Base-by-base conservation (phyloP, 306 rosid species). In the Geum urbanum region DNA sequence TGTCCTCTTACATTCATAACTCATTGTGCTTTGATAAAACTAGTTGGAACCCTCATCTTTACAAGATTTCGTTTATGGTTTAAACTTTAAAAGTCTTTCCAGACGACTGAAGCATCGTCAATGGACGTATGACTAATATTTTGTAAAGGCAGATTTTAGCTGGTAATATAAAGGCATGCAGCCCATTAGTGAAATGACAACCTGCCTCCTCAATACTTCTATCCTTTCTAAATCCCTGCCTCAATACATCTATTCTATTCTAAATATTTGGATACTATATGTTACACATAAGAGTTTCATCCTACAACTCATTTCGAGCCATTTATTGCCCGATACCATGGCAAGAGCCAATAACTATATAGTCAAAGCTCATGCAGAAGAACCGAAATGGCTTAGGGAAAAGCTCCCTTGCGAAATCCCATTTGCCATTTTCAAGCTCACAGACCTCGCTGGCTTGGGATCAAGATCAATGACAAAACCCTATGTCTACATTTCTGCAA, bases 251-350 rank as follows among this genome's bases (percentile, higher is more conserved):
- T 27, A 27, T 14, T 11, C 65, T 59, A 37, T 27, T 16, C 64
- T 7, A 59, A 7, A 59, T 22, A 55, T 11, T 32, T 58, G 44
- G 18, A 58, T 59, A 32, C 44, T 59, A 59, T 32, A 59, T 35
- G 45, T 35, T 59, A 59, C 64, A 60, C 65, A 7, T 14, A 27
- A 50, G 35, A 58, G 24, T 60, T 60, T 8, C 37, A 55, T 55
- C 53, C 64, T 55, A 69, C 73, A 22, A 22, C 73, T 69, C 63
- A 69, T 69, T 54, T 20, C 7, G n/a, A 40, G 41, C 72, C 19
- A 11, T 39, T 13, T 27, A 49, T 39, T 52, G 62, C 62, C 51
- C 62, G 8, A 27, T 40, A 13, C 50, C 43, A 55, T 71, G 67
- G 58, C 58, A 71, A 37, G 55, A 58, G 75, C 63, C 55, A 32